These are phyloP conservation scores for Pleurotus pulmonarius DNA, from an alignment of 768 basidiomycete species.

Conservation along the genomic window DNA sequence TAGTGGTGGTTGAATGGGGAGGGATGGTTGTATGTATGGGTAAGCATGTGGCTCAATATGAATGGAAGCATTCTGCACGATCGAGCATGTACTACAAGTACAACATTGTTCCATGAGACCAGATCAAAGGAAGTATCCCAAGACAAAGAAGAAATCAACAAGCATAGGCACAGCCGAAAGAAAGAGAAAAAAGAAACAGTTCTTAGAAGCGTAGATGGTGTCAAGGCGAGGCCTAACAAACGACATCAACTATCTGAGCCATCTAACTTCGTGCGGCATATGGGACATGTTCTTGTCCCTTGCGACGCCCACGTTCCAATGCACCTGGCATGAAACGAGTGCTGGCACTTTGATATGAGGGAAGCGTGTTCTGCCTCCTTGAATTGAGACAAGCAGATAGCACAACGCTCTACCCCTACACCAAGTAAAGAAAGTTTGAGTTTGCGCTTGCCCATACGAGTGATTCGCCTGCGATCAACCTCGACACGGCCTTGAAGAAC, in stretches of 20 bases:
- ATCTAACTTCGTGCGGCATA: constrained; percentile 51
- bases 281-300: constrained; percentile 57
- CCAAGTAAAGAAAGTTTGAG: constrained; percentile 66
- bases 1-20: no score
- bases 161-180: background rate
- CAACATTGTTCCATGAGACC: background rate
- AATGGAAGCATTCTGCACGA: background rate
- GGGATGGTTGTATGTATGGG: background rate
- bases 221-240: background rate
- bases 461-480: constrained; percentile 54
- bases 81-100: background rate
- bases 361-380: constrained; percentile 52
- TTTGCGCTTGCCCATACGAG: constrained; percentile 65
- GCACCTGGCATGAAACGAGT: constrained; percentile 66
- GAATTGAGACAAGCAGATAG: constrained; percentile 72
- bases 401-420: constrained; percentile 62
- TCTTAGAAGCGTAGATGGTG: background rate
- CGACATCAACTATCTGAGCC: constrained; percentile 7
- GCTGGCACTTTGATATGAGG: constrained; percentile 55
- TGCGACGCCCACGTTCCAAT: constrained; percentile 54
- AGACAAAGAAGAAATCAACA: background rate
- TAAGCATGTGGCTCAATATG: background rate
- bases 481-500: constrained; percentile 42
- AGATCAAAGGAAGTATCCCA: background rate
- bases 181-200: background rate